Percentiles rank a stretch among this genome's conserved stretches.
Evolutionary conservation across 495 filamentous ascomycete genomes (phyloP).

Genomic region (Daldinia concentrica): DNA sequence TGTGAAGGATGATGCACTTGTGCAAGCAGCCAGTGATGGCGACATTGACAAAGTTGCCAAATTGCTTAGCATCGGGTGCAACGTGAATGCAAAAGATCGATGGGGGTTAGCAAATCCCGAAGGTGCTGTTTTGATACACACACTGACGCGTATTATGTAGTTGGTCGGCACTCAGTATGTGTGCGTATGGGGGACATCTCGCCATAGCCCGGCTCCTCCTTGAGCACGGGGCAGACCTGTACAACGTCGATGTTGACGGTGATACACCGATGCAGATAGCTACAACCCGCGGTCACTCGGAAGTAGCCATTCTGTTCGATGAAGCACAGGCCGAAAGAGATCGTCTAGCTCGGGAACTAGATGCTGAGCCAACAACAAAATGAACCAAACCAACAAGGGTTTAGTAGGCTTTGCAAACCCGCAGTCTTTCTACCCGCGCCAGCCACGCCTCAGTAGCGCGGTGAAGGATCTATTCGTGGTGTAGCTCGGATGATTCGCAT

Average conservation of each 20-base stretch:
- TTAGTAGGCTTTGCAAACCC: neutral
- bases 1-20: slow-evolving; percentile 42
- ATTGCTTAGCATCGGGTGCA: slow-evolving; percentile 38
- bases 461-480: neutral
- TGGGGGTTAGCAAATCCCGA: slow-evolving; percentile 27
- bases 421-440: neutral
- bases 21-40: slow-evolving; percentile 44
- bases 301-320: slow-evolving; percentile 43
- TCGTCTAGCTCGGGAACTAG: slow-evolving; percentile 36
- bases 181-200: slow-evolving; percentile 38
- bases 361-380: slow-evolving; percentile 29
- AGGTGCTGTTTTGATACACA: neutral
- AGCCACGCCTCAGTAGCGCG: neutral
- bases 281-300: slow-evolving; percentile 40
- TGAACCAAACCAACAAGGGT: slow-evolving; percentile 10
- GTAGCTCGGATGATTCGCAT: neutral
- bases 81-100: slow-evolving; percentile 43
- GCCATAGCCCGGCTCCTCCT: slow-evolving; percentile 42
- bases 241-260: slow-evolving; percentile 44
- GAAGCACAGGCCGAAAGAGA: slow-evolving; percentile 39
- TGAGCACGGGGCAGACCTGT: slow-evolving; percentile 46
- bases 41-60: slow-evolving; percentile 36
- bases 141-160: slow-evolving; percentile 23
- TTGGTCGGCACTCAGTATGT: slow-evolving; percentile 46
- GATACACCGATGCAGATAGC: slow-evolving; percentile 44